A percentile compares a stretch with the other conserved stretches of the same genome.
Conservation (phyloP, 2,329 filamentous ascomycete species). For the Colletotrichum lentis region DNA sequence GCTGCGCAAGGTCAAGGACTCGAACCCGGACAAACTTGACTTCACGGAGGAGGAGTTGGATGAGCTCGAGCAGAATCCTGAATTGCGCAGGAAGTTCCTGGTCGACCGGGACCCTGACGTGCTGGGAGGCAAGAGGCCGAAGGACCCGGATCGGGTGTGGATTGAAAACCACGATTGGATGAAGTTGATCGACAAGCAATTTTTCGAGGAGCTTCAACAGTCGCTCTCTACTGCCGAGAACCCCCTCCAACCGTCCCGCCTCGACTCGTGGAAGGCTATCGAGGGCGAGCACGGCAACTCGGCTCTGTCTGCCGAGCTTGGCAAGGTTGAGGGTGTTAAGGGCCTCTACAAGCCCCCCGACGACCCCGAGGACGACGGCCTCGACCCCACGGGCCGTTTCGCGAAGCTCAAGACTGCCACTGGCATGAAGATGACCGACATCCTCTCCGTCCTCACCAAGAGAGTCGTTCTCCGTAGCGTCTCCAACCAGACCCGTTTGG, state of each 20-base stretch:
- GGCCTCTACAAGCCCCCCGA: constrained; percentile 59
- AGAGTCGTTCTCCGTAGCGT: constrained; percentile 77
- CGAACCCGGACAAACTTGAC: constrained; percentile 55
- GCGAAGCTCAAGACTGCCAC: constrained; percentile 63
- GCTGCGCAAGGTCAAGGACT: constrained; percentile 53
- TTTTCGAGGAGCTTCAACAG: constrained; percentile 41
- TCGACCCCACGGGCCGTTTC: constrained; percentile 61
- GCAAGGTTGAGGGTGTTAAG: constrained; percentile 62
- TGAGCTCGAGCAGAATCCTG: constrained; percentile 52
- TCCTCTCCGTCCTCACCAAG: constrained; percentile 70
- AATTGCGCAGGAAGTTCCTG: constrained; percentile 51
- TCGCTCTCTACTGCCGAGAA: constrained; percentile 42
- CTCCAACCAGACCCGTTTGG: constrained; percentile 92
- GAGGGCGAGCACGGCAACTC: constrained; percentile 49
- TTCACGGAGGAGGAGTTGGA: constrained; percentile 64
- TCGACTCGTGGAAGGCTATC: constrained; percentile 47
- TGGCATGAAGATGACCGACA: constrained; percentile 61
- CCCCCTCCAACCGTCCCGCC: constrained; percentile 44
- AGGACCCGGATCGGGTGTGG: constrained; percentile 4
- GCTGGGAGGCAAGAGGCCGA: constrained; percentile 8
- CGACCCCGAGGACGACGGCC: constrained; percentile 60
- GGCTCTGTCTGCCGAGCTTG: constrained; percentile 58
- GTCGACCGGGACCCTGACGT: constrained; percentile 41
- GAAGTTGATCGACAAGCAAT: constrained; percentile 40
- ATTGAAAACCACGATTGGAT: constrained; percentile 23